These are phyloP conservation scores for Boeremia lycopersici DNA, from an alignment of 2,329 filamentous ascomycete genomes.

Conservation along the genomic window DNA sequence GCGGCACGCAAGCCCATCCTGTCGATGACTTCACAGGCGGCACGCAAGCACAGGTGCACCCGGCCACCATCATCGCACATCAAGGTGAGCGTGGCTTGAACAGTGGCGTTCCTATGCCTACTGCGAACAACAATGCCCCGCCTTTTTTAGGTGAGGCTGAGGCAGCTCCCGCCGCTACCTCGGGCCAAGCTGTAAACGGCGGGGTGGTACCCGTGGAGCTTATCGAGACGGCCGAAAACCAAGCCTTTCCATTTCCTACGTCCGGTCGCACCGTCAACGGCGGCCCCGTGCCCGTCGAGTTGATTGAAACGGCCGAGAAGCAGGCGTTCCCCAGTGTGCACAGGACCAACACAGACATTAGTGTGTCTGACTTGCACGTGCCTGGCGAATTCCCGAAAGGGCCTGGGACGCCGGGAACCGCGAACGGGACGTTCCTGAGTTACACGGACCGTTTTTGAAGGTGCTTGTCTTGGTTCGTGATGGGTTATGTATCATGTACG, in stretches of 20 bases:
- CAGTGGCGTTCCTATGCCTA: constrained; percentile 22
- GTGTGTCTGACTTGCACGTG: constrained; percentile 69
- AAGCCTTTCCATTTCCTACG: constrained; percentile 33
- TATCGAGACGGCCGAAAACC: constrained; percentile 21
- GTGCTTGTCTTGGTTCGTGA: not conserved
- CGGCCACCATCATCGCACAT: constrained; percentile 21
- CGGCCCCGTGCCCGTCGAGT: constrained; percentile 28
- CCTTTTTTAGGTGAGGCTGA: constrained; percentile 45
- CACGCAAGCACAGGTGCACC: constrained; percentile 2
- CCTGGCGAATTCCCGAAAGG: constrained; percentile 67
- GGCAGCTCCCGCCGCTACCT: constrained; percentile 32
- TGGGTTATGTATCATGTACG: constrained; percentile 2
- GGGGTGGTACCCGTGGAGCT: constrained; percentile 30
- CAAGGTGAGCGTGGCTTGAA: constrained; percentile 18
- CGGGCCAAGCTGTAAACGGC: constrained; percentile 38
- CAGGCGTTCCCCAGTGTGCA: constrained; percentile 55
- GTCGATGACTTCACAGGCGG: not conserved
- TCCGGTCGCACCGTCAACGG: constrained; percentile 38
- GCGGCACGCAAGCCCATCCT: constrained; percentile 7
- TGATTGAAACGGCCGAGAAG: constrained; percentile 23
- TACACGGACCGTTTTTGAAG: constrained; percentile 11
- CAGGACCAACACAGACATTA: constrained; percentile 55
- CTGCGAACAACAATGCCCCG: constrained; percentile 14
- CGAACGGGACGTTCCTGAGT: constrained; percentile 9
- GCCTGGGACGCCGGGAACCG: constrained; percentile 11